A percentile compares a stretch with the other conserved stretches of the same genome.
phyloP scores from a whole-genome alignment of 73 alveolate species.

The Paramecium tetraurelia region DNA sequence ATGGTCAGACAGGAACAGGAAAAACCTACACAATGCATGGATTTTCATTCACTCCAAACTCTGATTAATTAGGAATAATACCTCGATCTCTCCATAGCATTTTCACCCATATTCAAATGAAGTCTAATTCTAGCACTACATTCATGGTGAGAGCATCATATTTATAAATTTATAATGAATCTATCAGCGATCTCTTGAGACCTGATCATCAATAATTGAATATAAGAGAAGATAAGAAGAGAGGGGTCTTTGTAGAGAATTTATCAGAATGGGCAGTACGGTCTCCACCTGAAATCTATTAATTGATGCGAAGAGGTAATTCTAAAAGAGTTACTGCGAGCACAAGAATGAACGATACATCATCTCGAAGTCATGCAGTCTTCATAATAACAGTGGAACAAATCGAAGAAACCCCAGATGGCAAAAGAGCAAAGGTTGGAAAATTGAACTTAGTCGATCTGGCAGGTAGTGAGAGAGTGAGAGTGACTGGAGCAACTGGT shows the following conservation, averaged over 20 bases:
- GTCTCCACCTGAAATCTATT: constrained; percentile 88
- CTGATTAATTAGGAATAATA: constrained; percentile 70
- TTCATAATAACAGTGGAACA: constrained; percentile 94
- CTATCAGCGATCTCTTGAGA: constrained; percentile 68
- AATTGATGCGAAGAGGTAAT: constrained; percentile 91
- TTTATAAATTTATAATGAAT: constrained; percentile 90
- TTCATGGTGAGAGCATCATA: constrained; percentile 84
- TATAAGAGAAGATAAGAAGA: constrained; percentile 94
- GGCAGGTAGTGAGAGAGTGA: constrained; percentile 88
- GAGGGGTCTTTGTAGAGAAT: constrained; percentile 96
- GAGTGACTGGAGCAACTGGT: constrained; percentile 80
- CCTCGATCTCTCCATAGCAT: constrained; percentile 79
- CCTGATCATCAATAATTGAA: constrained; percentile 59
- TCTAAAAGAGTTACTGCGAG: constrained; percentile 84
- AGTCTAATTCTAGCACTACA: constrained; percentile 66
- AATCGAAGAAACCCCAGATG: constrained; percentile 43
- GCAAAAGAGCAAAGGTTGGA: constrained; percentile 72
- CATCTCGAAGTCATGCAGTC: constrained; percentile 94
- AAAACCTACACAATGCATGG: constrained; percentile 92
- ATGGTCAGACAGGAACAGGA: constrained; percentile 94
- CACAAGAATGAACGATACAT: constrained; percentile 94
- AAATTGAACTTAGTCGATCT: constrained; percentile 81
- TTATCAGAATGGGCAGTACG: constrained; percentile 96
- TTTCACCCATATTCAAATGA: constrained; percentile 70
- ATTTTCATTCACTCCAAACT: constrained; percentile 64